These are phyloP conservation scores for Tetrahymena elliotti DNA, from an alignment of 73 alveolate genomes.

Conservation along the genomic window DNA sequence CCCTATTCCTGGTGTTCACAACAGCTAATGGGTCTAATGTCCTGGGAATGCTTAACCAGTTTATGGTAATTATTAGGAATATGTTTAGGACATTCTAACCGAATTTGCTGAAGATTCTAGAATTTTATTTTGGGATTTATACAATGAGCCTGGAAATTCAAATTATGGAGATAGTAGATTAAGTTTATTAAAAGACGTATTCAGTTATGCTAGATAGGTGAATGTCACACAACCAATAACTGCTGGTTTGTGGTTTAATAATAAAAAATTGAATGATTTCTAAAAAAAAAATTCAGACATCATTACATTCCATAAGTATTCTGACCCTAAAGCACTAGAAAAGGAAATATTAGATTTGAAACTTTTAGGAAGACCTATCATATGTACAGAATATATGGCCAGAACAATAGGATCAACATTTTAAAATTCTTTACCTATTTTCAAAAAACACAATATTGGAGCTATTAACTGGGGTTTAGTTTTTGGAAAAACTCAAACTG, in stretches of 20 bases:
- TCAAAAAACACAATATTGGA: slow-evolving; percentile 17
- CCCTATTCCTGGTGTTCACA: slow-evolving; percentile 35
- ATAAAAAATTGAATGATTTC: background rate
- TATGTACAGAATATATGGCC: slow-evolving; percentile 41
- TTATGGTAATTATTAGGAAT: background rate
- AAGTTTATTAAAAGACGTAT: slow-evolving; percentile 4
- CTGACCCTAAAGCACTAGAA: background rate
- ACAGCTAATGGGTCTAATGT: slow-evolving; percentile 31
- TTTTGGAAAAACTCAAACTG: slow-evolving; percentile 32
- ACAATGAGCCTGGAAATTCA: slow-evolving; percentile 39
- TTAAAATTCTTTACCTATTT: slow-evolving; percentile 15
- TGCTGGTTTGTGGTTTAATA: slow-evolving; percentile 24
- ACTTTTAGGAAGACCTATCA: slow-evolving; percentile 8
- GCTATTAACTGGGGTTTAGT: slow-evolving; percentile 51
- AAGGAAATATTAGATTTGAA: background rate
- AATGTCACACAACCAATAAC: slow-evolving; percentile 29
- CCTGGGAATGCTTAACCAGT: slow-evolving; percentile 21
- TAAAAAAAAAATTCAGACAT: slow-evolving; percentile 1
- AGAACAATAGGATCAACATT: slow-evolving; percentile 20
- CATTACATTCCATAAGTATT: slow-evolving; percentile 29
- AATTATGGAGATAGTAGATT: background rate
- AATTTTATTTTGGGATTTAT: slow-evolving; percentile 30
- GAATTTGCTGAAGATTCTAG: slow-evolving; percentile 8
- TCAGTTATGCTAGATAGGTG: slow-evolving; percentile 21
- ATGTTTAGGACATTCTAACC: slow-evolving; percentile 12